Evolutionary conservation across 2,329 filamentous ascomycete species (phyloP).

Genomic region (Orbilia oligospora): DNA sequence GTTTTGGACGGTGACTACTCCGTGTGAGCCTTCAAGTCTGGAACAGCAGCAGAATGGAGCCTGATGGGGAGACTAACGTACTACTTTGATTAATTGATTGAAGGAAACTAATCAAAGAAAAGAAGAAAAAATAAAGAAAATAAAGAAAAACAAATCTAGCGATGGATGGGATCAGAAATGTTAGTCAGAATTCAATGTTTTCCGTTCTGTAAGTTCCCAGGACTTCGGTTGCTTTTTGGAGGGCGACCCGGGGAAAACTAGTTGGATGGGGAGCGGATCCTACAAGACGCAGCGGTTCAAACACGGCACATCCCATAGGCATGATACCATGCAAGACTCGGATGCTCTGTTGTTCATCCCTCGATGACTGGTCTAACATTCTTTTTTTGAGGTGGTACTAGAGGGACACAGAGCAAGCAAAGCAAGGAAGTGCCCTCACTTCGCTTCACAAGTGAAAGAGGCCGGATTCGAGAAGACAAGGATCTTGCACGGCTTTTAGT

Average conservation of each 20-base stretch:
- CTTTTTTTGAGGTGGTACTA: neutral
- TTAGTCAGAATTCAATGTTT: slow-evolving; percentile 12
- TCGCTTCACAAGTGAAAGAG: neutral
- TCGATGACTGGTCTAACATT: slow-evolving; percentile 34
- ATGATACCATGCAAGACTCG: neutral
- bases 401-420: slow-evolving; percentile 6
- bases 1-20: slow-evolving; percentile 46
- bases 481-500: slow-evolving; percentile 54
- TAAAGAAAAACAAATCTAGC: neutral
- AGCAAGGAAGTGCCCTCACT: slow-evolving; percentile 21
- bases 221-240: neutral
- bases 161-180: neutral
- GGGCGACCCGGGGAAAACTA: slow-evolving; percentile 5
- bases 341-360: slow-evolving; percentile 45
- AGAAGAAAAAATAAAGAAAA: neutral
- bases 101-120: too few relatives aligned
- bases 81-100: neutral
- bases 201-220: neutral
- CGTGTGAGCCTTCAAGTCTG: slow-evolving; percentile 47
- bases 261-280: slow-evolving; percentile 33
- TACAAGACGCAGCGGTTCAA: slow-evolving; percentile 23
- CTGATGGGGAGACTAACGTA: slow-evolving; percentile 41
- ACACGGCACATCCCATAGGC: slow-evolving; percentile 21
- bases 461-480: slow-evolving; percentile 14
- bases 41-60: slow-evolving; percentile 28